Conservation (phyloP, 2,329 filamentous ascomycete genomes). For the Fusarium subtropicale region DNA sequence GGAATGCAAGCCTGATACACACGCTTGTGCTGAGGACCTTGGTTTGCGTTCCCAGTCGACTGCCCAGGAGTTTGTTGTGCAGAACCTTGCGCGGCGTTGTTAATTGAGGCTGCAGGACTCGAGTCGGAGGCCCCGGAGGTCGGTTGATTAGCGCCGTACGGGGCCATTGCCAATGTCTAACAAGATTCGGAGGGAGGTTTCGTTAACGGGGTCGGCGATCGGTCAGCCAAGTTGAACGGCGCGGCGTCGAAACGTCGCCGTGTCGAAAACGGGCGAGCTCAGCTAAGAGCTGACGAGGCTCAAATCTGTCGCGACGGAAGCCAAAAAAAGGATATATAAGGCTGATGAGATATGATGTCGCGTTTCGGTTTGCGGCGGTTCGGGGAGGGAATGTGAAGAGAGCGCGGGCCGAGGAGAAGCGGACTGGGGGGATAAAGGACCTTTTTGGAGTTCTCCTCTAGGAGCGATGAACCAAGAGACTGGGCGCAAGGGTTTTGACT, state of each 20-base stretch:
- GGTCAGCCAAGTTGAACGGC: slow-evolving; percentile 23
- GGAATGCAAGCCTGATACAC: slow-evolving; percentile 74
- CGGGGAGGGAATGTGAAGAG: slow-evolving; percentile 45
- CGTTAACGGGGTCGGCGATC: slow-evolving; percentile 16
- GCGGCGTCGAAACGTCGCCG: slow-evolving; percentile 18
- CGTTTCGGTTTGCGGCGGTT: slow-evolving; percentile 54
- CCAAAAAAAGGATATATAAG: slow-evolving; percentile 10
- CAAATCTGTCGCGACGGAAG: slow-evolving; percentile 3
- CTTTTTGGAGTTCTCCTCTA: slow-evolving; percentile 46
- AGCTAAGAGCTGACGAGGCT: slow-evolving; percentile 17
- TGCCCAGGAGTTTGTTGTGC: slow-evolving; percentile 38
- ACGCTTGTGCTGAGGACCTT: slow-evolving; percentile 64
- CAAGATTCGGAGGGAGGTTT: slow-evolving; percentile 9
- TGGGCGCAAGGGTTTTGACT: slow-evolving; percentile 29
- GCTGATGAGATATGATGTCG: slow-evolving; percentile 32
- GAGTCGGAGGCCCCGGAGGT: slow-evolving; percentile 42
- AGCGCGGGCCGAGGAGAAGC: slow-evolving; percentile 46
- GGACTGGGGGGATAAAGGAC: slow-evolving; percentile 40
- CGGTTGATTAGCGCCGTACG: slow-evolving; percentile 41
- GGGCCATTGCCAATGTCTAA: slow-evolving; percentile 37
- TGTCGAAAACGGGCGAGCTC: slow-evolving; percentile 29
- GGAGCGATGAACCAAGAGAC: slow-evolving; percentile 1
- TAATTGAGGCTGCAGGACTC: slow-evolving; percentile 43
- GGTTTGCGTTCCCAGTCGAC: slow-evolving; percentile 27
- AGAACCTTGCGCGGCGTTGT: slow-evolving; percentile 38